Base-by-base conservation (phyloP, 768 basidiomycete species). In the Pulveroboletus sp. region DNA sequence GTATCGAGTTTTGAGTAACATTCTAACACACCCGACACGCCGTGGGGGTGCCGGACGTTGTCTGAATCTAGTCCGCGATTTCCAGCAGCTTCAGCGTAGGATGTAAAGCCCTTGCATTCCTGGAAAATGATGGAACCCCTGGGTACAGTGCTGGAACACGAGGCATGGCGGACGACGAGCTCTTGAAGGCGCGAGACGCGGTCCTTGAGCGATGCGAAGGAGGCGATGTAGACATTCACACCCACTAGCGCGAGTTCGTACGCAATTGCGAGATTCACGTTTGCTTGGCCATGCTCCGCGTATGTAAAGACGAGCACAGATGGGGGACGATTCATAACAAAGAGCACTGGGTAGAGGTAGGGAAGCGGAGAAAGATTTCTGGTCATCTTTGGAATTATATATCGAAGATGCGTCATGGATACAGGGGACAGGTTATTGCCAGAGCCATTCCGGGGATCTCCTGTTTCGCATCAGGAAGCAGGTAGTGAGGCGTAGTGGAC, bases 211-310 rank as follows among this genome's bases (percentile, higher is more conserved):
- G 56, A 11, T 22, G 43, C n/a, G 9, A 55, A 58, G 14, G 49
- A 58, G 1, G 56, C 49, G 3, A 58, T 40, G 20, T n/a, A 19
- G 13, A 58, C 47, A 26, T 55, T 37, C 10, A 30, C 45, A 5
- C 49, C 52, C 5, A 43, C 40, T 11, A 58, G 41, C 7, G 43
- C 57, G 6, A 58, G 56, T 24, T 58, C 56, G 8, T 54, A 58
- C 12, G 56, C 20, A 7, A 42, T 54, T 16, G 57, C 52, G 13
- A 56, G 48, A 11, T 36, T 47, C 2, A 56, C 45, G 14, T 56
- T 50, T 23, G 48, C 47, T 39, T 46, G 47, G 7, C 48, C 41
- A 12, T 46, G 27, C 32, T 55, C 41, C 10, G 44, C 20, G 22
- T 43, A 55, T 16, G 47, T 58, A 14, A 43, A 47, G 6, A 58